Base-by-base conservation (phyloP, 2,329 filamentous ascomycete genomes). In the Onygena corvina region DNA sequence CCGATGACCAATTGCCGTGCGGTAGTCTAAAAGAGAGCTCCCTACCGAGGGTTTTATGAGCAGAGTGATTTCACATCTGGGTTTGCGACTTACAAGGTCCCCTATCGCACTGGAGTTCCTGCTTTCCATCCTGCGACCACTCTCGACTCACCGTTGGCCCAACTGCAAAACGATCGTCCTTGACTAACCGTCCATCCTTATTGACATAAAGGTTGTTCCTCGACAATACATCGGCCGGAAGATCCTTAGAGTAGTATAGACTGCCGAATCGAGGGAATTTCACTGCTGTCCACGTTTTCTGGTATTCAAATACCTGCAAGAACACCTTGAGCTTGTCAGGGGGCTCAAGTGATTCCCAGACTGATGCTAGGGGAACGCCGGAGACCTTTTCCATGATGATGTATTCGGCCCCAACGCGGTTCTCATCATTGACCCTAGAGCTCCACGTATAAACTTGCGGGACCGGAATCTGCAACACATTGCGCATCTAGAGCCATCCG, bases 101-200 rank as follows among this genome's bases (percentile, higher is more conserved):
- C 56, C 62, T 53, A 48, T 67, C 59, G 48, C 60, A 60, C 6
- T 58, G 44, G 46, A 67, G 49, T 25, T 46, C 49, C 20, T 53
- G 57, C 53, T 64, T 59, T 4, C 60, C 60, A 42, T 62, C 52
- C 47, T 69, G 63, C 33, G 61, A 49, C 44, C 50, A 61, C 46
- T 61, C 57, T 44, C 64, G 59, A 31, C 58, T 60, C 44, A 58
- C 61, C 16, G 61, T 59, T 4, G 64, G 67, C 7, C 68, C 69
- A 48, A 71, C 52, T 18, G 60, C 57, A 52, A 67, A 70, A 25
- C 47, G 34, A 34, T 16, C 30, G 14, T 5, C 47, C 40, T 23
- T 55, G 50, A 47, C 9, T 4, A 29, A n/a, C 11, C 11, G 21
- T 14, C 40, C 40, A 44, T 44, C 21, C 16, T 27, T 7, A 29